A percentile compares a stretch with the other conserved stretches of the same genome.
These are phyloP conservation scores for Mycena floridula DNA, from an alignment of 768 basidiomycete species.

Conservation along the genomic window DNA sequence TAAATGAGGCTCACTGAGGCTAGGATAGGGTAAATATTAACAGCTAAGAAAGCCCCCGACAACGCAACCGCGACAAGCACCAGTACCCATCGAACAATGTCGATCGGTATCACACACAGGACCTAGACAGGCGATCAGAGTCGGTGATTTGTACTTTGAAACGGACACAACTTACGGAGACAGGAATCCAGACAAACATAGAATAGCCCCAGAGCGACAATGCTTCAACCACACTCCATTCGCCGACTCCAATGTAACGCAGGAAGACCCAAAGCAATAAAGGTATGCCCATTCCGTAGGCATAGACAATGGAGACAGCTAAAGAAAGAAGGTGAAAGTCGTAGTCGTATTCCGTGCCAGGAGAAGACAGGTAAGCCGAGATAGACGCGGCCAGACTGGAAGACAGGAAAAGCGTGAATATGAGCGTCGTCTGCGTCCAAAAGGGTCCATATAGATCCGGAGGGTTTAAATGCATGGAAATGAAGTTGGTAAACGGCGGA, in stretches of 20 bases:
- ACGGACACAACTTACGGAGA: constrained; percentile 49
- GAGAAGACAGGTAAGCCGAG: constrained; percentile 72
- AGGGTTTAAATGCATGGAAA: constrained; percentile 57
- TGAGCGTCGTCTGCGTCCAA: constrained; percentile 95
- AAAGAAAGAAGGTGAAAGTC: constrained; percentile 83
- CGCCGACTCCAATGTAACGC: constrained; percentile 81
- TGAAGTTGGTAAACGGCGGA: constrained; percentile 62
- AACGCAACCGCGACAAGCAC: constrained; percentile 65
- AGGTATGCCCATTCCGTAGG: constrained; percentile 81
- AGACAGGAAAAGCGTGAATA: constrained; percentile 88
- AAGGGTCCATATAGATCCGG: constrained; percentile 89
- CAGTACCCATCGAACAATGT: constrained; percentile 77
- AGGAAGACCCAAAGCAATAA: constrained; percentile 79
- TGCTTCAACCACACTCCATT: constrained; percentile 86
- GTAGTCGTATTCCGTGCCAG: constrained; percentile 57
- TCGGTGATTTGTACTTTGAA: neutral
- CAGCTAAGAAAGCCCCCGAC: constrained; percentile 83
- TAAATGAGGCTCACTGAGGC: constrained; percentile 52
- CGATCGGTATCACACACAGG: constrained; percentile 80
- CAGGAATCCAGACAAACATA: constrained; percentile 85
- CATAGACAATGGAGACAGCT: constrained; percentile 79
- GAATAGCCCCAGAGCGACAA: constrained; percentile 77
- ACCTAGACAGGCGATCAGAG: constrained; percentile 39
- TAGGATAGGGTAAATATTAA: constrained; percentile 87
- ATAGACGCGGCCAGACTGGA: constrained; percentile 90